phyloP scores from a whole-genome alignment of 2,329 filamentous ascomycete species.

The Ophiosphaerella narmari region DNA sequence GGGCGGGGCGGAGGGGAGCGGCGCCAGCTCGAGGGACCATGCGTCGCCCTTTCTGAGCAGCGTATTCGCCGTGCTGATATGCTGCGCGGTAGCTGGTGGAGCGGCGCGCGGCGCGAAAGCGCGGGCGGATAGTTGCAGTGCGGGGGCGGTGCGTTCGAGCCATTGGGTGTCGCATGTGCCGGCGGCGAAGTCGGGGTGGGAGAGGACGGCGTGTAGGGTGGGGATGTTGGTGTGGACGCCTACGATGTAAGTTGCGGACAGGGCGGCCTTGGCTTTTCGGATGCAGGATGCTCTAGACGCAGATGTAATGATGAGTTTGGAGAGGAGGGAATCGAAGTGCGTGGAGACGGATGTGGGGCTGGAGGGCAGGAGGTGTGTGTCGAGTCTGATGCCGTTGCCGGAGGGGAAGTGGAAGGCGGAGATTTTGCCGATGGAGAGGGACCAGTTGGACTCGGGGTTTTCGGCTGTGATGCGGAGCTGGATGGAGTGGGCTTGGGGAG shows the following conservation, averaged over 20 bases:
- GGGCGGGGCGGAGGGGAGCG: conserved; percentile 29
- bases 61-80: too few species aligned
- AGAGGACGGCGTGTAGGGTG: conserved; percentile 59
- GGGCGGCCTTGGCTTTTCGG: conserved; percentile 58
- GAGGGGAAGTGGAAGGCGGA: conserved; percentile 58
- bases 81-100: too few species aligned
- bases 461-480: conserved; percentile 64
- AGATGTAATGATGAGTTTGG: conserved; percentile 64
- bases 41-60: conserved; percentile 64
- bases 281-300: conserved; percentile 58
- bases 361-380: conserved; percentile 57
- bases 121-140: conserved; percentile 33
- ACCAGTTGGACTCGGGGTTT: conserved; percentile 57
- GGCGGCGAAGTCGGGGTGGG: conserved; percentile 54
- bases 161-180: conserved; percentile 61
- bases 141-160: conserved; percentile 55
- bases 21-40: conserved; percentile 57
- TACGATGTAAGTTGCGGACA: conserved; percentile 60
- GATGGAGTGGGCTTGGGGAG: conserved; percentile 54
- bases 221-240: conserved; percentile 64
- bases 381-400: conserved; percentile 63
- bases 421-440: conserved; percentile 65
- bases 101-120: too few species aligned
- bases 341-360: conserved; percentile 54
- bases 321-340: conserved; percentile 64